Evolutionary conservation across 2,329 filamentous ascomycete species (phyloP).

Genomic region (Xylariaceae sp.): DNA sequence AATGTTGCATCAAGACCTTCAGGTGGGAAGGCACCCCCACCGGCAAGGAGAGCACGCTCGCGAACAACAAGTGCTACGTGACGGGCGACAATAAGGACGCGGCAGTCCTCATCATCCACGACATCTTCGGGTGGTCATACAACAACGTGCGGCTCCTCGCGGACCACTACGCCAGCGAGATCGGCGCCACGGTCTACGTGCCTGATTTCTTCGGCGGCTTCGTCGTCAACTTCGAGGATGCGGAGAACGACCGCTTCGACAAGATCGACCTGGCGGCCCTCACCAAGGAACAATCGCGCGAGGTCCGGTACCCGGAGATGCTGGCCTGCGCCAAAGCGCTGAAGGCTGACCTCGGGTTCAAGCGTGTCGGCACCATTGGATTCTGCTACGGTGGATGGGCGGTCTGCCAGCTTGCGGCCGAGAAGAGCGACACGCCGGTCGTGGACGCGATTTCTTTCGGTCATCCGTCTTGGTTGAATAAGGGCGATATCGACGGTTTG

Average conservation of each 20-base stretch:
- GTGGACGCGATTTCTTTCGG: slow-evolving; percentile 40
- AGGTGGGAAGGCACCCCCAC: slow-evolving; percentile 38
- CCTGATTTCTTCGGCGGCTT: slow-evolving; percentile 37
- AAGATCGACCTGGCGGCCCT: slow-evolving; percentile 38
- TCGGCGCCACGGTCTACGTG: slow-evolving; percentile 43
- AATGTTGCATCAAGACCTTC: slow-evolving; percentile 38
- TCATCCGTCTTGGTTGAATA: slow-evolving; percentile 38
- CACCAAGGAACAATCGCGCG: slow-evolving; percentile 33
- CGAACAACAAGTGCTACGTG: slow-evolving; percentile 36
- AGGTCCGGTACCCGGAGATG: slow-evolving; percentile 37
- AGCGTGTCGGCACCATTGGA: slow-evolving; percentile 38
- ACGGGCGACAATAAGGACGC: slow-evolving; percentile 28
- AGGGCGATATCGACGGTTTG: slow-evolving; percentile 41
- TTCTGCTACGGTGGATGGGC: slow-evolving; percentile 48
- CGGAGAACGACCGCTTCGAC: slow-evolving; percentile 26
- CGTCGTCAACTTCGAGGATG: slow-evolving; percentile 23
- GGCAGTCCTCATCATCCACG: slow-evolving; percentile 37
- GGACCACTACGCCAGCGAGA: slow-evolving; percentile 44
- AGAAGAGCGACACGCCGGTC: slow-evolving; percentile 30
- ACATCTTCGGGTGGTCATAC: slow-evolving; percentile 43
- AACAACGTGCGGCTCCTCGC: slow-evolving; percentile 42
- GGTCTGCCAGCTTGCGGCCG: slow-evolving; percentile 37
- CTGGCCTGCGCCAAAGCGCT: slow-evolving; percentile 32
- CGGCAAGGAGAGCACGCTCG: slow-evolving; percentile 34
- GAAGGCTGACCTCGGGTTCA: slow-evolving; percentile 26